These are phyloP conservation scores for Chrysoporthe cubensis DNA, from an alignment of 2,329 filamentous ascomycete species.

Conservation along the genomic window DNA sequence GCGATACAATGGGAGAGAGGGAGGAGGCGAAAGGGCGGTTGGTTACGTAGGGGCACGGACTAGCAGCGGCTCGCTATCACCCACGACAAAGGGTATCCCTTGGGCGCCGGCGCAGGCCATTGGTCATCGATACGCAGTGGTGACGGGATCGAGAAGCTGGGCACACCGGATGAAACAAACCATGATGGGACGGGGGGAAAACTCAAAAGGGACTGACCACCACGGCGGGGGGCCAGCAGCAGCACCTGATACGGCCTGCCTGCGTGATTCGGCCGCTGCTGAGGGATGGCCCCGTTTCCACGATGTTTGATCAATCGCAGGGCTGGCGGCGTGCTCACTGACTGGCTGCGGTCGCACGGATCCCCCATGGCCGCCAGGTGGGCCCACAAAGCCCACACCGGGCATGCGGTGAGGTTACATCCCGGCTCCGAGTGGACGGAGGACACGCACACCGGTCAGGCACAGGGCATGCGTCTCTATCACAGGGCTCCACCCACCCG, in stretches of 20 bases:
- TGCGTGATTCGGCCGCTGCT: neutral
- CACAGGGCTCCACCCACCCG: constrained; percentile 4
- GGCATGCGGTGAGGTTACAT: constrained; percentile 1
- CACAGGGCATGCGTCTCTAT: neutral
- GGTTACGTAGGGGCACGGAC: neutral
- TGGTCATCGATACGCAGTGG: neutral
- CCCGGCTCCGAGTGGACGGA: neutral
- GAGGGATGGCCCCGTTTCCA: neutral
- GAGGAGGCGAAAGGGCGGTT: neutral
- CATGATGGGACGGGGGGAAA: neutral
- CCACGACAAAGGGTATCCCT: too few species aligned
- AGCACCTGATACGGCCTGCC: too few species aligned
- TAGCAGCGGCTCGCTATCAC: neutral
- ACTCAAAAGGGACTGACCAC: neutral
- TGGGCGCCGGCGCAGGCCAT: too few species aligned
- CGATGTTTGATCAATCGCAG: neutral
- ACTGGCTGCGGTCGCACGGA: too few species aligned
- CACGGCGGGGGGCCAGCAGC: too few species aligned
- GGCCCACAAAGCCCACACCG: neutral
- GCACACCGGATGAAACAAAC: neutral
- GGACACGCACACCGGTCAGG: constrained; percentile 5
- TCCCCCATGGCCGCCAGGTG: neutral
- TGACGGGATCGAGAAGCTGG: neutral
- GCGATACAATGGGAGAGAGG: too few species aligned
- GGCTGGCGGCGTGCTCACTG: neutral